phyloP scores from a whole-genome alignment of 2,329 filamentous ascomycete genomes.

The Colletotrichum higginsianum region DNA sequence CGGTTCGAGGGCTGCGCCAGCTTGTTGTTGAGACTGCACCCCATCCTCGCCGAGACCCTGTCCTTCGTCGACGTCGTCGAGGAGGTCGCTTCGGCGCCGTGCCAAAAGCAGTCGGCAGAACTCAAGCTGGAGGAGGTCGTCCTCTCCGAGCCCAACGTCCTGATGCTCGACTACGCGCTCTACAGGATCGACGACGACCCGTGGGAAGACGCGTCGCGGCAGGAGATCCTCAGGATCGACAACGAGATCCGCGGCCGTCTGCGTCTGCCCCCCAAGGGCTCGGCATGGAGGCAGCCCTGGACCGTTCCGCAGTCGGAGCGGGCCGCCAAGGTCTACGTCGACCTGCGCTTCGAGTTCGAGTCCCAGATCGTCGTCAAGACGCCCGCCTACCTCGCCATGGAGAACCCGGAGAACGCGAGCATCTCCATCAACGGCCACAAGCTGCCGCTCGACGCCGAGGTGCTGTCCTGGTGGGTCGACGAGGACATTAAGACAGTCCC shows the following conservation, averaged over 20 bases:
- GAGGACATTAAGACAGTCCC: slow-evolving; percentile 48
- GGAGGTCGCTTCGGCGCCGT: neutral
- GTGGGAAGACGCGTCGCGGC: slow-evolving; percentile 42
- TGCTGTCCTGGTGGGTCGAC: slow-evolving; percentile 49
- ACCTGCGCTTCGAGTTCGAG: slow-evolving; percentile 47
- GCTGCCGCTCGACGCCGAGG: slow-evolving; percentile 1
- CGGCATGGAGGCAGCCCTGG: slow-evolving; percentile 50
- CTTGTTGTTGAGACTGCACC: slow-evolving; percentile 46
- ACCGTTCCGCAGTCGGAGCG: slow-evolving; percentile 44
- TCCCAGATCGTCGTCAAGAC: slow-evolving; percentile 42
- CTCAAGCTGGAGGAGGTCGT: slow-evolving; percentile 32
- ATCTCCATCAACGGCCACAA: slow-evolving; percentile 45
- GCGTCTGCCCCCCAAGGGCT: slow-evolving; percentile 46
- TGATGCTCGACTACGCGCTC: slow-evolving; percentile 50
- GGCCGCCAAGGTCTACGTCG: slow-evolving; percentile 42
- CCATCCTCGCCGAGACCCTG: neutral
- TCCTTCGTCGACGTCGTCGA: slow-evolving; percentile 1
- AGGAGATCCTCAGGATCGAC: slow-evolving; percentile 50
- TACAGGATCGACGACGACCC: slow-evolving; percentile 45
- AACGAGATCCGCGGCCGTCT: slow-evolving; percentile 48
- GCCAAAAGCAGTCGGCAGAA: neutral
- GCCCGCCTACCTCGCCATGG: slow-evolving; percentile 46
- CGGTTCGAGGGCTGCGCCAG: slow-evolving; percentile 50
- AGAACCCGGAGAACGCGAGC: slow-evolving; percentile 44
- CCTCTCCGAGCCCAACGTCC: slow-evolving; percentile 50